These are phyloP conservation scores for Mercurialis annua DNA, from an alignment of 345 rosid species.

Conservation along the genomic window DNA sequence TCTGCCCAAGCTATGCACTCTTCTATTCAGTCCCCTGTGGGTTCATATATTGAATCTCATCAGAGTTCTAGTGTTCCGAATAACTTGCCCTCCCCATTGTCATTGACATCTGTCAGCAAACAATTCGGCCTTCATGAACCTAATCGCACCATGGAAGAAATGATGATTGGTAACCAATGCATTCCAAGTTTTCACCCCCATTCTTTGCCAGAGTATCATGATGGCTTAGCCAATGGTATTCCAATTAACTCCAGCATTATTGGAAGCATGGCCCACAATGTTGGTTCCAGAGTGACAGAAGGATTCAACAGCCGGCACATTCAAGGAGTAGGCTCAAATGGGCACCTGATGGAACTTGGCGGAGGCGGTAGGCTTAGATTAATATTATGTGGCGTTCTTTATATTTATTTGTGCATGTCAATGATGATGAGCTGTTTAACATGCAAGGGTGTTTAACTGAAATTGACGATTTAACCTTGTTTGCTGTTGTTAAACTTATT, in stretches of 20 bases:
- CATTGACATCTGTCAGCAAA: constrained; percentile 49
- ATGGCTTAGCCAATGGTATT: constrained; percentile 54
- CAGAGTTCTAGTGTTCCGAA: constrained; percentile 57
- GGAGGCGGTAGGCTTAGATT: constrained; percentile 41
- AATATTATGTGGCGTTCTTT: constrained; percentile 12
- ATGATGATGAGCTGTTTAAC: too few relatives aligned
- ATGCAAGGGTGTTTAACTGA: not conserved
- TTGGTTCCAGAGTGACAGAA: constrained; percentile 31
- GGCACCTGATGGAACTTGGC: constrained; percentile 38
- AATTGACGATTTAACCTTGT: not conserved
- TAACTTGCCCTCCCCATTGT: constrained; percentile 60
- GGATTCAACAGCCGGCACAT: constrained; percentile 54
- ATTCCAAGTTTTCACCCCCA: constrained; percentile 64
- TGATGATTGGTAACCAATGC: constrained; percentile 51
- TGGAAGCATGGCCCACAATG: constrained; percentile 32
- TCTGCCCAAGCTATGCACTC: constrained; percentile 14
- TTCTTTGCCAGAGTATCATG: constrained; percentile 75
- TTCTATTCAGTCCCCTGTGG: constrained; percentile 20
- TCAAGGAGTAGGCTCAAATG: constrained; percentile 44
- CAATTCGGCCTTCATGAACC: constrained; percentile 51
- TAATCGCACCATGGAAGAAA: constrained; percentile 47
- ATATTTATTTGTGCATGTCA: constrained; percentile 1
- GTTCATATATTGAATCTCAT: constrained; percentile 21
- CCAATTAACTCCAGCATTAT: constrained; percentile 45
- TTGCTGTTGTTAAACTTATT: not conserved